Evolutionary conservation across 352 stramenopile species (phyloP).

Genomic region (Ophiocytium majus): DNA sequence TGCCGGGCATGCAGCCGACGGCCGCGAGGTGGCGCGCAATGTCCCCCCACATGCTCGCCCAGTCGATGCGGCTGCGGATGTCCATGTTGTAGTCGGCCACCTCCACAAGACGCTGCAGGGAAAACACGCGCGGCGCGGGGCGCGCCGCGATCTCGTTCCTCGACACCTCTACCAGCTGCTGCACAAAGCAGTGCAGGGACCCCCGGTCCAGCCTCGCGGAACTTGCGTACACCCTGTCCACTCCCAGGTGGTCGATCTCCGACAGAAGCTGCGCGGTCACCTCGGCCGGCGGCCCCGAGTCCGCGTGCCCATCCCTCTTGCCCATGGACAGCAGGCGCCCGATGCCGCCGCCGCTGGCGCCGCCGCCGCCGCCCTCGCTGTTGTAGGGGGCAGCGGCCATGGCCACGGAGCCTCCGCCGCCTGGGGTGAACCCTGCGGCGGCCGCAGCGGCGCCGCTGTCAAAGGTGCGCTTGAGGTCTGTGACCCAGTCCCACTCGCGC

Average conservation of each 20-base stretch:
- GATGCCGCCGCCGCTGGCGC: background rate
- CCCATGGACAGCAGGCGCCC: background rate
- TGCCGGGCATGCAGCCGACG: constrained; percentile 74
- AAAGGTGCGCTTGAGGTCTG: constrained; percentile 7
- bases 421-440: background rate
- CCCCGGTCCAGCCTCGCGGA: constrained; percentile 66
- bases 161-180: constrained; percentile 46
- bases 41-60: constrained; percentile 93
- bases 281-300: background rate
- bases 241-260: constrained; percentile 75
- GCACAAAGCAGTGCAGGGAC: constrained; percentile 51
- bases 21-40: constrained; percentile 92
- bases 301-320: background rate
- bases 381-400: background rate
- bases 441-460: background rate
- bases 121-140: constrained; percentile 88
- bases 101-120: constrained; percentile 92
- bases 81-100: constrained; percentile 99
- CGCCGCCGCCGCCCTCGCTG: constrained; percentile 4
- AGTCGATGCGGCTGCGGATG: constrained; percentile 88
- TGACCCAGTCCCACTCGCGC: background rate
- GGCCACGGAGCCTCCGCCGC: background rate
- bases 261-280: constrained; percentile 62
- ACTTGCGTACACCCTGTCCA: constrained; percentile 83
- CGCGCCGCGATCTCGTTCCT: constrained; percentile 31